Conservation (phyloP, 164 flowering plant species). For the Piper longum region DNA sequence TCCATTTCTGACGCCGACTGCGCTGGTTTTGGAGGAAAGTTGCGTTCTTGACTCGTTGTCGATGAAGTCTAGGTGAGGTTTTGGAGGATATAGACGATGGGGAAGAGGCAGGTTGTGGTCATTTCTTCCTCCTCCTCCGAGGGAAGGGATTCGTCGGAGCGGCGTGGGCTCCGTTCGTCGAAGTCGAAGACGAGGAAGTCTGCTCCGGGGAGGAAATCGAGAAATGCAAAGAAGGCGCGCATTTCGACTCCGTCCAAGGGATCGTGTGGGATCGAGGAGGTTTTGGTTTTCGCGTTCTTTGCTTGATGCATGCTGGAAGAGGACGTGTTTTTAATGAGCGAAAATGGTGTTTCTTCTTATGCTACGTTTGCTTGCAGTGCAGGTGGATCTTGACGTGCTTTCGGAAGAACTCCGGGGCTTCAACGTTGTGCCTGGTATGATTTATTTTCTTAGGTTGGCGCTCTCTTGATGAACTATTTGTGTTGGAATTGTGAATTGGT, state of each 20-base stretch:
- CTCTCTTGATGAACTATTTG: not conserved
- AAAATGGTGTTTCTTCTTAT: not conserved
- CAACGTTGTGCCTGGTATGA: constrained; percentile 56
- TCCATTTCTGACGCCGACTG: too few relatives aligned
- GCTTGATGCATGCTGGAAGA: not conserved
- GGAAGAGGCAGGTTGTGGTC: constrained; percentile 21
- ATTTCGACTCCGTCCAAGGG: not conserved
- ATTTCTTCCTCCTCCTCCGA: constrained; percentile 58
- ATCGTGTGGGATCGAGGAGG: constrained; percentile 8
- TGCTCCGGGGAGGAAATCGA: constrained; percentile 19
- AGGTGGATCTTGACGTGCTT: constrained; percentile 32
- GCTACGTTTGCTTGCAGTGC: constrained; percentile 16
- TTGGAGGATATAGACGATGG: constrained; percentile 10
- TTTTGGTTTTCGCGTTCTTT: not conserved
- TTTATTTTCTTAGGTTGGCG: not conserved
- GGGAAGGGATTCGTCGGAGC: constrained; percentile 9
- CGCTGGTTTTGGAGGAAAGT: too few relatives aligned
- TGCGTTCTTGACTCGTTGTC: too few relatives aligned
- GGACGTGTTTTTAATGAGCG: not conserved
- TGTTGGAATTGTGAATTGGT: not conserved
- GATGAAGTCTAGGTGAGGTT: too few relatives aligned
- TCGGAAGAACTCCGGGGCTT: constrained; percentile 43
- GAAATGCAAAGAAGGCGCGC: constrained; percentile 29
- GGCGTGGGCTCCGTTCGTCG: constrained; percentile 9
- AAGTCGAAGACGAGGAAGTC: constrained; percentile 19